Conservation (phyloP, 805 yeast species). For the Jamesozyma spencerorum region DNA sequence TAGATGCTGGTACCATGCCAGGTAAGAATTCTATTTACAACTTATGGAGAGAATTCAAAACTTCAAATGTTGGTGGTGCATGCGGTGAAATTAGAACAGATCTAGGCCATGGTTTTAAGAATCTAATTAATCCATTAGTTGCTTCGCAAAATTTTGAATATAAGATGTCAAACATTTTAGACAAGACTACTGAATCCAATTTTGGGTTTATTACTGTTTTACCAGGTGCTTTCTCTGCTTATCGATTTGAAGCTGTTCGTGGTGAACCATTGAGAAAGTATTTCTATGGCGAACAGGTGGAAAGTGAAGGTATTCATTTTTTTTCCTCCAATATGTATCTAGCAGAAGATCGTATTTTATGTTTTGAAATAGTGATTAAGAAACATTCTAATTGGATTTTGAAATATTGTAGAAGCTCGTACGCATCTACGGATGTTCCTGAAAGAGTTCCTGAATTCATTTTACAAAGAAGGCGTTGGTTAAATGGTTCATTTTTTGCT, state of each 20-base stretch:
- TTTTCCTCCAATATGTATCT: conserved; percentile 94
- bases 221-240: conserved; percentile 96
- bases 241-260: conserved; percentile 71
- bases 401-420: conserved; percentile 77
- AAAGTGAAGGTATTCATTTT: conserved; percentile 60
- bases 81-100: conserved; percentile 94
- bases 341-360: conserved; percentile 92
- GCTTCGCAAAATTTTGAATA: conserved; percentile 97
- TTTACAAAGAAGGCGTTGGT: conserved; percentile 91
- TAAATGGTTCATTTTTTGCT: conserved; percentile 94
- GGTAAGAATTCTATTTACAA: conserved; percentile 75
- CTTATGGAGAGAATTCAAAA: conserved; percentile 76
- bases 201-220: conserved; percentile 91
- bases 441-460: conserved; percentile 78
- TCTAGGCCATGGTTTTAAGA: conserved; percentile 51
- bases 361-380: conserved; percentile 93
- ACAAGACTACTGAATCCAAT: conserved; percentile 90
- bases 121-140: conserved; percentile 72
- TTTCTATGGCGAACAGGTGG: conserved; percentile 81
- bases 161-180: conserved; percentile 88
- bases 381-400: conserved; percentile 62
- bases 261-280: conserved; percentile 85
- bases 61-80: conserved; percentile 86
- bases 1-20: conserved; percentile 95
- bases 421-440: conserved; percentile 94